Evolutionary conservation across 371 early-diverging fungal genomes (phyloP).

Genomic region (Mucor plumbeus): DNA sequence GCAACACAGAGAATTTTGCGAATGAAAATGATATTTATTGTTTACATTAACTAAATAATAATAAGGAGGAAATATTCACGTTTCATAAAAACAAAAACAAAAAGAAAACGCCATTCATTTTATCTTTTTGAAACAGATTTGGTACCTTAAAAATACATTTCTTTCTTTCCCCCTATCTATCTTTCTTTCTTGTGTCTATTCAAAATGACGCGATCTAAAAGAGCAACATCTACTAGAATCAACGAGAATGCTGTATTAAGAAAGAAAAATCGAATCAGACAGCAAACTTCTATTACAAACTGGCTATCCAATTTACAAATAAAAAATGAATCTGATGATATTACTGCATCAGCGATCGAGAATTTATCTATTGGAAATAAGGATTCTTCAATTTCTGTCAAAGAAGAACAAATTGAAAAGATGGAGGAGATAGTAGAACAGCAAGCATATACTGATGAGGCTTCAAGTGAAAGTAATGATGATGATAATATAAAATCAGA

Average conservation of each 20-base stretch:
- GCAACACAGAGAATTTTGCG: too few relatives aligned
- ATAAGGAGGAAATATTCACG: too few relatives aligned
- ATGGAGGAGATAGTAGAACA: background rate
- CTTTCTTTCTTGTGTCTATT: background rate
- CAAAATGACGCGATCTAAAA: conserved; percentile 3
- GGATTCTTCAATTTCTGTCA: background rate
- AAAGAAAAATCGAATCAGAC: background rate
- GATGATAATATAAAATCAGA: background rate
- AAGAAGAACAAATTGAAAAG: background rate
- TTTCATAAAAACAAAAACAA: too few relatives aligned
- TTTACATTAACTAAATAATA: too few relatives aligned
- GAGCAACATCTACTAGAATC: background rate
- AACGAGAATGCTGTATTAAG: background rate
- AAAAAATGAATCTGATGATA: background rate
- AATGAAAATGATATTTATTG: too few relatives aligned
- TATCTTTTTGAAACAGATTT: too few relatives aligned
- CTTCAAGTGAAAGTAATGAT: background rate
- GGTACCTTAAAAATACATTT: too few relatives aligned
- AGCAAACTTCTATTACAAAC: conserved; percentile 2
- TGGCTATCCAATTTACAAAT: background rate
- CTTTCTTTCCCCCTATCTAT: background rate
- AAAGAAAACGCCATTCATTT: too few relatives aligned
- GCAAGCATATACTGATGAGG: background rate
- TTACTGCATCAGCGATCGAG: background rate
- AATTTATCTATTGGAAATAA: background rate